Conservation (phyloP, 306 rosid genomes). For the Castanopsis chinensis region DNA sequence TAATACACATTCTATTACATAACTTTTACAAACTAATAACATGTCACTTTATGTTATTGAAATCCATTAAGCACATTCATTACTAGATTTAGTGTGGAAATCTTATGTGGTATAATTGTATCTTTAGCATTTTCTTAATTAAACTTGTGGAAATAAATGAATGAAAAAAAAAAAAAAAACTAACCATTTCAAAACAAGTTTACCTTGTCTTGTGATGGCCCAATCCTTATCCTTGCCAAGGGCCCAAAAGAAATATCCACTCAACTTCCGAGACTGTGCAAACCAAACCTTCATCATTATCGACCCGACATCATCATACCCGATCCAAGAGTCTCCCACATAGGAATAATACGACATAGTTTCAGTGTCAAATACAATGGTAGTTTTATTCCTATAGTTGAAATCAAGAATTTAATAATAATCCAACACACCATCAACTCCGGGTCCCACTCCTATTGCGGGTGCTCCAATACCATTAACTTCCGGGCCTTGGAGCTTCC, state of each 20-base stretch:
- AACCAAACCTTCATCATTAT: conserved; percentile 43
- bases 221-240: conserved; percentile 63
- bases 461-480: conserved; percentile 45
- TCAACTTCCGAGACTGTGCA: conserved; percentile 41
- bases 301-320: conserved; percentile 66
- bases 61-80: no score
- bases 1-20: no score
- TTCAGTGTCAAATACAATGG: conserved; percentile 43
- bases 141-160: neutral
- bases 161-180: no score
- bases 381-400: conserved; percentile 27
- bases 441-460: conserved; percentile 52
- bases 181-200: neutral
- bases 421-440: conserved; percentile 38
- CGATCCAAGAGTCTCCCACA: conserved; percentile 61
- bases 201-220: conserved; percentile 62
- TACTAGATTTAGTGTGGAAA: no score
- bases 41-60: no score
- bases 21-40: no score
- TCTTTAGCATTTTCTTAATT: no score
- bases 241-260: conserved; percentile 93
- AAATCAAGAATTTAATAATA: conserved; percentile 44
- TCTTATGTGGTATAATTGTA: no score
- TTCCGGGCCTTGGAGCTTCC: conserved; percentile 48
- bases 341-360: conserved; percentile 56